A percentile compares a stretch with the other conserved stretches of the same genome.
phyloP scores from a whole-genome alignment of 2,329 filamentous ascomycete genomes.

The Sclerotinia subarctica region DNA sequence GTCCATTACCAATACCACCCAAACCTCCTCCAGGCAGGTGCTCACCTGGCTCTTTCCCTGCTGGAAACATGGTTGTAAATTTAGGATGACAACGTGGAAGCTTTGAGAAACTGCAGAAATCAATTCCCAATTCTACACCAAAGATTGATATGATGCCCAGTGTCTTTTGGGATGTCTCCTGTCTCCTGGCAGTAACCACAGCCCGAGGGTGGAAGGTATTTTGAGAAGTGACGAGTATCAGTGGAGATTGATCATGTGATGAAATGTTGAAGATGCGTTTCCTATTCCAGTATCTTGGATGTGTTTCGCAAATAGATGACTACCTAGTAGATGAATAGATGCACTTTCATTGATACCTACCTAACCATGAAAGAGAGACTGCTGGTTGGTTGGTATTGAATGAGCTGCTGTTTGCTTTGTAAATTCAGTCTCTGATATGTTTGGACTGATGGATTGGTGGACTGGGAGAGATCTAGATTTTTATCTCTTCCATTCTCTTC shows the following conservation, averaged over 20 bases:
- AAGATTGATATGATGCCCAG: background rate
- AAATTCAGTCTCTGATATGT: background rate
- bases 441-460: background rate
- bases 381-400: background rate
- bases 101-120: background rate
- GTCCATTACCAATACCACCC: conserved; percentile 28
- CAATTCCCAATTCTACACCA: background rate
- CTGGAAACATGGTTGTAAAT: conserved; percentile 17
- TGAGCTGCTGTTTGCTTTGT: background rate
- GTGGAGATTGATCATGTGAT: background rate
- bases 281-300: background rate
- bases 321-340: background rate
- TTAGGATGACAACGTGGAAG: background rate
- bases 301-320: too few relatives aligned
- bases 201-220: background rate
- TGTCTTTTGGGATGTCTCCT: background rate
- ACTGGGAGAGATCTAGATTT: background rate
- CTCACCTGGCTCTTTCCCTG: conserved; percentile 3
- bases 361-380: background rate
- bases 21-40: background rate
- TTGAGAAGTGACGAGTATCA: background rate
- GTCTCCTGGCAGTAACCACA: background rate
- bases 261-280: background rate
- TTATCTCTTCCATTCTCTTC: background rate
- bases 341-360: background rate